Percentiles rank a stretch among this genome's conserved stretches.
Evolutionary conservation across 768 basidiomycete genomes (phyloP).

Genomic region (Gloeopeniophorella convolvens): DNA sequence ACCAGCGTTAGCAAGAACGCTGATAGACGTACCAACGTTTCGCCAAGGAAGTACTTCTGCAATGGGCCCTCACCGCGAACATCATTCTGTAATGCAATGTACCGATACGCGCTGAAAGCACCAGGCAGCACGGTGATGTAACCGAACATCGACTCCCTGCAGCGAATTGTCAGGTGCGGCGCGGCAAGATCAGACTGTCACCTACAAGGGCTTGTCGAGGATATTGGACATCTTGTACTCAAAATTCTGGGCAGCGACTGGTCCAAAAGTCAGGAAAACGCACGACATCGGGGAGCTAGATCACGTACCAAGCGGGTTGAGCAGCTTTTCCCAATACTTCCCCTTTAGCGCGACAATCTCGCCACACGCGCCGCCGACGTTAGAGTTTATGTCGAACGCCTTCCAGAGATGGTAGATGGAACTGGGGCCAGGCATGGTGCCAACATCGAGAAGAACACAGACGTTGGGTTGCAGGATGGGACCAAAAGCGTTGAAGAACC

Average conservation of each 20-base stretch:
- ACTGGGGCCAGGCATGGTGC: conserved; percentile 79
- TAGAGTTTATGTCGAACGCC: conserved; percentile 87
- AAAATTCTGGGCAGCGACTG: conserved; percentile 87
- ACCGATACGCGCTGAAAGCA: conserved; percentile 87
- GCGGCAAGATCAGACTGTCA: conserved; percentile 2
- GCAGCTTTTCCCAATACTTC: conserved; percentile 65
- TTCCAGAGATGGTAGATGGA: conserved; percentile 93
- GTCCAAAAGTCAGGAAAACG: background rate
- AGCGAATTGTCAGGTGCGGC: background rate
- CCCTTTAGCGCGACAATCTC: conserved; percentile 93
- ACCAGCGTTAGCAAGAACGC: background rate
- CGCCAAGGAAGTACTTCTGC: conserved; percentile 95
- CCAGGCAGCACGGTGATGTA: conserved; percentile 93
- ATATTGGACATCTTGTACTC: conserved; percentile 96
- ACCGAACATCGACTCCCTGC: conserved; percentile 76
- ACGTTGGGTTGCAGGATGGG: conserved; percentile 84
- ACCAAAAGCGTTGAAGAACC: conserved; percentile 93
- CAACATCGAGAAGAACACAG: conserved; percentile 87
- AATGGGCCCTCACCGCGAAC: conserved; percentile 75
- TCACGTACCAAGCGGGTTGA: conserved; percentile 62
- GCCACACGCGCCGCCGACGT: conserved; percentile 91
- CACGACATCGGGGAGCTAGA: background rate
- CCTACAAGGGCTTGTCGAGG: conserved; percentile 76
- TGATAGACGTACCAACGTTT: conserved; percentile 62
- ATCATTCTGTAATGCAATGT: conserved; percentile 90